These are phyloP conservation scores for Emericellopsis cladophorae DNA, from an alignment of 2,329 filamentous ascomycete genomes.

Conservation along the genomic window DNA sequence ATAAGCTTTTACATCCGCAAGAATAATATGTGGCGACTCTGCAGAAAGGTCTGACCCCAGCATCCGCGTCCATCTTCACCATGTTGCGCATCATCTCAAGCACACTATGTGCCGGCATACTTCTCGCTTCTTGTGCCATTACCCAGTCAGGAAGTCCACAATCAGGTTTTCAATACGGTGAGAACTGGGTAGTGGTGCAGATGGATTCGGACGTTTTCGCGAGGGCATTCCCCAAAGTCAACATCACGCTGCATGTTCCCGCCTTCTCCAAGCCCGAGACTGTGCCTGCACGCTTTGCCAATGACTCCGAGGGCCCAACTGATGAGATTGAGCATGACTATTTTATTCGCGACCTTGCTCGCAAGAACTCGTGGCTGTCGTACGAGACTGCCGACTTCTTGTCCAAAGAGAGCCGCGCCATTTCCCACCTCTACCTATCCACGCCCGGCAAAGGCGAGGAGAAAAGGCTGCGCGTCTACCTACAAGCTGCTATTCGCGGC, in stretches of 20 bases:
- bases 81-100: background rate
- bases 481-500: slow-evolving; percentile 15
- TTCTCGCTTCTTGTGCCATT: slow-evolving; percentile 2
- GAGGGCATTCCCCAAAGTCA: slow-evolving; percentile 14
- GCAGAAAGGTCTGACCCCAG: background rate
- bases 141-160: slow-evolving; percentile 3
- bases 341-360: slow-evolving; percentile 13
- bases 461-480: slow-evolving; percentile 12
- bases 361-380: slow-evolving; percentile 12
- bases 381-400: slow-evolving; percentile 13
- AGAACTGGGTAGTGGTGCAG: slow-evolving; percentile 8
- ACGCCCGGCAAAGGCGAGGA: background rate
- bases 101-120: background rate
- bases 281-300: slow-evolving; percentile 10
- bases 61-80: background rate
- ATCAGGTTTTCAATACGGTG: slow-evolving; percentile 4
- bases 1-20: background rate
- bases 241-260: slow-evolving; percentile 13
- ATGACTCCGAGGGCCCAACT: slow-evolving; percentile 16
- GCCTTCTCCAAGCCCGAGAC: slow-evolving; percentile 12
- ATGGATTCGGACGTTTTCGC: slow-evolving; percentile 14
- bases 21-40: background rate
- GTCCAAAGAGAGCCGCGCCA: slow-evolving; percentile 11
- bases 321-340: slow-evolving; percentile 13
- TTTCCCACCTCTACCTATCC: slow-evolving; percentile 6